A percentile compares a stretch with the other conserved stretches of the same genome.
phyloP scores from a whole-genome alignment of 345 rosid species.

The Citrus reticulata region DNA sequence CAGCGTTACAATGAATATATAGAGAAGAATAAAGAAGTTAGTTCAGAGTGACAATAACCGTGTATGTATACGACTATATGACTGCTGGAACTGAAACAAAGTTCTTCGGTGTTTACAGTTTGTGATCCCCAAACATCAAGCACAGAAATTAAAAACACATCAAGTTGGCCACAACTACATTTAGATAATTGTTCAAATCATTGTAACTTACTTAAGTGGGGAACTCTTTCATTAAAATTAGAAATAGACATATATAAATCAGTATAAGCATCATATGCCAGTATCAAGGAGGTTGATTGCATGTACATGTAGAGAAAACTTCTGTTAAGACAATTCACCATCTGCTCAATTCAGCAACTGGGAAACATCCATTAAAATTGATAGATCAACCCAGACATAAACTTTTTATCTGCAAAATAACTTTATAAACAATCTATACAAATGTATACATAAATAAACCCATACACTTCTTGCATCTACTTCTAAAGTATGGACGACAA shows the following conservation, averaged over 20 bases:
- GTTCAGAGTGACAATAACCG: background rate
- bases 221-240: background rate
- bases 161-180: background rate
- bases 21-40: background rate
- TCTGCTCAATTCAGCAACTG: background rate
- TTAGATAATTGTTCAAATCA: constrained; percentile 33
- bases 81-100: background rate
- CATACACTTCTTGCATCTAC: background rate
- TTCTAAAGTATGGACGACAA: background rate
- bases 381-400: constrained; percentile 2
- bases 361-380: background rate
- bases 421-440: background rate
- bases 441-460: background rate
- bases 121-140: background rate
- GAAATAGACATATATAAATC: background rate
- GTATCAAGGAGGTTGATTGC: too few relatives aligned
- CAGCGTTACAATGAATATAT: background rate
- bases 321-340: background rate
- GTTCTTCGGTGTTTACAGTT: background rate
- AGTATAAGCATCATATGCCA: background rate
- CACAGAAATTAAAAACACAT: background rate
- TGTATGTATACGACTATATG: background rate
- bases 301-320: too few relatives aligned
- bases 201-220: constrained; percentile 22
- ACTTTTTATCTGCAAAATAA: background rate